Evolutionary conservation across 2,329 filamentous ascomycete genomes (phyloP).

Genomic region (Exophiala mesophila): DNA sequence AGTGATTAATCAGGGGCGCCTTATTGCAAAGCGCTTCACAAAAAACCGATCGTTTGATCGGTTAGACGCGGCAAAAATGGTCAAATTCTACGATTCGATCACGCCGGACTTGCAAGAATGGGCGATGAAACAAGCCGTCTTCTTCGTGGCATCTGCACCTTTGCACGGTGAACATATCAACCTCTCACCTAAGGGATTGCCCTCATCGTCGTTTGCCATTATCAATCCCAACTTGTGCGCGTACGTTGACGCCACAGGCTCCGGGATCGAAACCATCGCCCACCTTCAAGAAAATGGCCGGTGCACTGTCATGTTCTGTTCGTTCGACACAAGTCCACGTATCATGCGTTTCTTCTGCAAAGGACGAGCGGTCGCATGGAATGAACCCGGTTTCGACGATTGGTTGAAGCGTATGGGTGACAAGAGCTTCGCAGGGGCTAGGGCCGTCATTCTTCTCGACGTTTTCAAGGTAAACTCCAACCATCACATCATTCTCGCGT

Average conservation of each 20-base stretch:
- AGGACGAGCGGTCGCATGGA: conserved; percentile 56
- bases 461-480: conserved; percentile 52
- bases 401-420: conserved; percentile 44
- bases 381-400: conserved; percentile 44
- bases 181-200: conserved; percentile 67
- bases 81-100: conserved; percentile 55
- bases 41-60: too few species aligned
- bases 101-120: conserved; percentile 54
- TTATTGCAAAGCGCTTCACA: too few species aligned
- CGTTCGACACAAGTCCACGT: conserved; percentile 54
- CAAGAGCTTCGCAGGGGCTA: conserved; percentile 42
- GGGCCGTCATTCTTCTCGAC: conserved; percentile 57
- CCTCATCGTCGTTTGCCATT: conserved; percentile 58
- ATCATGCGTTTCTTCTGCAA: conserved; percentile 62
- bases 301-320: conserved; percentile 68
- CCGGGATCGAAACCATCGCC: conserved; percentile 68
- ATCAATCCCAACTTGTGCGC: conserved; percentile 56
- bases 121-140: conserved; percentile 63
- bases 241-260: conserved; percentile 70
- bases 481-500: too few species aligned
- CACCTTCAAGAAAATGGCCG: conserved; percentile 72
- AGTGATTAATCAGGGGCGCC: too few species aligned
- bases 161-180: conserved; percentile 64
- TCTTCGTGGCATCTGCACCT: conserved; percentile 69
- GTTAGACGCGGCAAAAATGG: too few species aligned